Conservation (phyloP, 2,329 filamentous ascomycete genomes). For the Cryphonectria japonica region DNA sequence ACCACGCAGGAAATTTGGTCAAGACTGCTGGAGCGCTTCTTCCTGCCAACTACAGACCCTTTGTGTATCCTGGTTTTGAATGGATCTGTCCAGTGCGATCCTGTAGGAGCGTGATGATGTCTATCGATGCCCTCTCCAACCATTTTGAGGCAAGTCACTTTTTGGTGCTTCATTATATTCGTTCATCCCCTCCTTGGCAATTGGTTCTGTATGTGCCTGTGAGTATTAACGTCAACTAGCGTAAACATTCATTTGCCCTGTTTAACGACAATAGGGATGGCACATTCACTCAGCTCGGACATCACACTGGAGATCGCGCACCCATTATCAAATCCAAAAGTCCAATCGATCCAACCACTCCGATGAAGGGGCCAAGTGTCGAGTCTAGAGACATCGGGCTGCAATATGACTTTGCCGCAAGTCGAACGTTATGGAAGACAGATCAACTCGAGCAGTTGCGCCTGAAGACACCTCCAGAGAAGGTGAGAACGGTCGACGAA, state of each 20-base stretch:
- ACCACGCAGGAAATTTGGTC: constrained; percentile 6
- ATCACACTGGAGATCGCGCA: neutral
- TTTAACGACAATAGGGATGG: constrained; percentile 26
- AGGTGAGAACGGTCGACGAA: constrained; percentile 14
- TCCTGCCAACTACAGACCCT: constrained; percentile 12
- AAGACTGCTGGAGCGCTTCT: constrained; percentile 11
- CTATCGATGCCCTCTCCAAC: neutral
- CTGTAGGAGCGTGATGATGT: neutral
- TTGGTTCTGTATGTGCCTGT: neutral
- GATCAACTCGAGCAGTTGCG: neutral
- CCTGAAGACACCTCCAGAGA: neutral
- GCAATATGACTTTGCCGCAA: neutral
- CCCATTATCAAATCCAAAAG: constrained; percentile 15
- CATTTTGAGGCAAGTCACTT: constrained; percentile 17
- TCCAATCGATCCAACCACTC: neutral
- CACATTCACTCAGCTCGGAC: constrained; percentile 8
- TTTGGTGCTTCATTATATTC: neutral
- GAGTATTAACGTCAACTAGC: neutral
- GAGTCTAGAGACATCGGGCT: neutral
- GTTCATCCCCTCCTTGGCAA: neutral
- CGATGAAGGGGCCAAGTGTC: constrained; percentile 2
- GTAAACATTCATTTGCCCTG: neutral
- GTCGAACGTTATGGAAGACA: neutral
- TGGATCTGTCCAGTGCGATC: constrained; percentile 22
- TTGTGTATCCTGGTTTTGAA: neutral